Base-by-base conservation (phyloP, 331 rosid species). In the Telfairia occidentalis region DNA sequence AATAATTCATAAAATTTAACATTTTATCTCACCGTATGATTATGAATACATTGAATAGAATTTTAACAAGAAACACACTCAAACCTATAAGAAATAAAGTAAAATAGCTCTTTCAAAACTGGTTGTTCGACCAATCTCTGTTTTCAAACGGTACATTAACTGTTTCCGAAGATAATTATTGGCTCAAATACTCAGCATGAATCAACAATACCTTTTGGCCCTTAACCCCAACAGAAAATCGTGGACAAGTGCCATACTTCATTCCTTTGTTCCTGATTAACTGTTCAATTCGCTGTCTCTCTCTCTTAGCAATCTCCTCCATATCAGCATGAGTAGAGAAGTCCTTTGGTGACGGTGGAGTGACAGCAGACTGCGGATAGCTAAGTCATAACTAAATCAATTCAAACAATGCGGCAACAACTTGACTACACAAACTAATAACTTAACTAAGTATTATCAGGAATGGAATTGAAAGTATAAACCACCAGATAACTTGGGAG, bases 141-240 rank as follows among this genome's bases (percentile, higher is more conserved):
- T 66, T 66, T 40, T 66, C n/a, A 66, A 34, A 9, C 4, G 26
- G 70, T 34, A 63, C 70, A 9, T 34, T 35, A 2, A 63, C 46
- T n/a, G 28, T 34, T 32, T 63, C 71, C 46, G 1, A 5, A 4
- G 35, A 67, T 42, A 12, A 2, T 38, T 40, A 66, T 66, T 23
- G 11, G 73, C 37, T 67, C 12, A 24, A 66, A 66, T 66, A 23
- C 35, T 40, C 11, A 40, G 0, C 38, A 69, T 5, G 55, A 46
- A 13, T 13, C 21, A 28, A 76, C 64, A 54, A 28, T 49, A 93
- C 97, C 98, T 85, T 86, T 71, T 84, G 89, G 74, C 98, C 98
- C 81, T 88, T 89, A 67, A 83, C 83, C 15, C 89, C 83, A 64
- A 91, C 89, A 40, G 21, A 75, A 86, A 85, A 89, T 15, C 83